These are phyloP conservation scores for Sechiopsis laciniata DNA, from an alignment of 306 rosid genomes.

Conservation along the genomic window DNA sequence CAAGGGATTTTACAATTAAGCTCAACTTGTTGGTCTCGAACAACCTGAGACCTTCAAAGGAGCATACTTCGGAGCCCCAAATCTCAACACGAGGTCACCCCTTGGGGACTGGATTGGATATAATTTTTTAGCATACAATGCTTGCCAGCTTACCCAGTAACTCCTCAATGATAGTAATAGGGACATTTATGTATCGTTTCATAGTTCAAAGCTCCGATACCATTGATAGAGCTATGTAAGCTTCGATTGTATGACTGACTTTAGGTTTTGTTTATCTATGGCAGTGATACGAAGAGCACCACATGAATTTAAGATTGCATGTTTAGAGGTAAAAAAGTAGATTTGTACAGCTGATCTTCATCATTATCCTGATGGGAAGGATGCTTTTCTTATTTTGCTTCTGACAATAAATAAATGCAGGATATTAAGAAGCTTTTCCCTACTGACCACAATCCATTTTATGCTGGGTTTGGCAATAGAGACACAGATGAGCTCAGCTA, in stretches of 20 bases:
- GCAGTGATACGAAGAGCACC: constrained; percentile 97
- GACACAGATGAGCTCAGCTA: constrained; percentile 97
- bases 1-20: too few species aligned
- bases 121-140: neutral
- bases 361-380: neutral
- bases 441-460: constrained; percentile 86
- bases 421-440: constrained; percentile 88
- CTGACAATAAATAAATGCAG: constrained; percentile 35
- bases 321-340: constrained; percentile 66
- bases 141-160: neutral
- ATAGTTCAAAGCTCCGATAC: neutral
- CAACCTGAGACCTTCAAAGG: too few species aligned
- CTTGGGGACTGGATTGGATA: neutral
- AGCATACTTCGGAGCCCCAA: too few species aligned
- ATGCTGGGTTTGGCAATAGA: constrained; percentile 93
- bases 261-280: constrained; percentile 1
- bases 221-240: neutral
- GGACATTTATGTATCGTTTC: neutral
- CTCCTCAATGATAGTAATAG: neutral
- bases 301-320: constrained; percentile 95
- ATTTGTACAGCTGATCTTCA: neutral
- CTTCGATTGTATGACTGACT: neutral
- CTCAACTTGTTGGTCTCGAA: too few species aligned
- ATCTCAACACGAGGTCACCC: too few species aligned
- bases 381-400: constrained; percentile 7